phyloP scores from a whole-genome alignment of 345 rosid genomes.

The Excoecaria cochinchinensis region DNA sequence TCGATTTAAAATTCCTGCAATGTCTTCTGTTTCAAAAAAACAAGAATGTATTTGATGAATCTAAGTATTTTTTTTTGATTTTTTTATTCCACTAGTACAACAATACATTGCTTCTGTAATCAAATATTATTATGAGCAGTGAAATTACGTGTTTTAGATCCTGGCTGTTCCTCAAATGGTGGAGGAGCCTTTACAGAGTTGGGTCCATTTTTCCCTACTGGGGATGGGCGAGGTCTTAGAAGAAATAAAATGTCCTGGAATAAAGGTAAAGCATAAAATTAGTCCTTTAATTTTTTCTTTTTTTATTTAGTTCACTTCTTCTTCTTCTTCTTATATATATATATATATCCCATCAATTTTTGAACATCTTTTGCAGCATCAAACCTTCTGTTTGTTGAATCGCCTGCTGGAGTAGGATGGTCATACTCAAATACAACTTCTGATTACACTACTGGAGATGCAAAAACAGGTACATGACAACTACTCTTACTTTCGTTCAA shows the following conservation, averaged over 20 bases:
- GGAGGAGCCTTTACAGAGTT: constrained; percentile 96
- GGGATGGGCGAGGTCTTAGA: constrained; percentile 79
- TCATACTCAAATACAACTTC: constrained; percentile 82
- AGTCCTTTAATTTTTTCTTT: no score
- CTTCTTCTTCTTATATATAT: no score
- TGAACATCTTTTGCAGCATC: constrained; percentile 49
- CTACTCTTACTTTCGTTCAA: neutral
- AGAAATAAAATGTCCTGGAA: constrained; percentile 89
- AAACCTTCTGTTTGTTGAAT: constrained; percentile 85
- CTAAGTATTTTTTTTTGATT: no score
- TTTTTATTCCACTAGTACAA: no score
- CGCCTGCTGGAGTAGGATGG: constrained; percentile 98
- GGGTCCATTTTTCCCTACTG: constrained; percentile 84
- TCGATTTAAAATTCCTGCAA: neutral
- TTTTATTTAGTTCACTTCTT: no score
- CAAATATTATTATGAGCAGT: neutral
- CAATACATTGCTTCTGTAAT: neutral
- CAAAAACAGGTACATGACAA: constrained; percentile 48
- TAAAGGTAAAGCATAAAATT: constrained; percentile 45
- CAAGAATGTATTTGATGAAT: no score
- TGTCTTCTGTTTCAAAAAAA: no score
- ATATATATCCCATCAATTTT: neutral
- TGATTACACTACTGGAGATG: constrained; percentile 74
- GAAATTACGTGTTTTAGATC: constrained; percentile 50
- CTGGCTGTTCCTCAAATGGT: constrained; percentile 91